Conservation (phyloP, 2,329 filamentous ascomycete genomes). For the Davidsoniella neocaledoniae region DNA sequence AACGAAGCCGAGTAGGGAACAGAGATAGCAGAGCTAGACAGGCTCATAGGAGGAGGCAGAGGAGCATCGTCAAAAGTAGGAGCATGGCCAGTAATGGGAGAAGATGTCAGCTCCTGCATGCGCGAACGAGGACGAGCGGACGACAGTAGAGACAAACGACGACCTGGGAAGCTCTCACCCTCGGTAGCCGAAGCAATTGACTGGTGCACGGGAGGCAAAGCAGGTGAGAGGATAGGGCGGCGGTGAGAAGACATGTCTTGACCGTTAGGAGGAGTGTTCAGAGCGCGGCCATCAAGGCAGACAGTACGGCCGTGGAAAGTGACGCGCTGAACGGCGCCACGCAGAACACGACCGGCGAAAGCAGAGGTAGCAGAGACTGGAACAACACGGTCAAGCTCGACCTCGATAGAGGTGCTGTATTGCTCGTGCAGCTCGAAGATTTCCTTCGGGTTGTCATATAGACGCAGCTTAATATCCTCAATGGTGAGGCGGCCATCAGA, state of each 20-base stretch:
- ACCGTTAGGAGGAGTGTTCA: constrained; percentile 40
- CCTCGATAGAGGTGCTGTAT: constrained; percentile 53
- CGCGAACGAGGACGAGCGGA: constrained; percentile 7
- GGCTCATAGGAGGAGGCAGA: constrained; percentile 7
- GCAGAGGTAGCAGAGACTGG: constrained; percentile 34
- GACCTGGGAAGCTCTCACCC: constrained; percentile 14
- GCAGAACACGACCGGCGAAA: constrained; percentile 50
- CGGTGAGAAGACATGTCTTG: constrained; percentile 61
- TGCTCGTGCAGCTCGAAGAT: constrained; percentile 76
- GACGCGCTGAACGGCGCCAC: constrained; percentile 55
- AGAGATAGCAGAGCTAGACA: constrained; percentile 5
- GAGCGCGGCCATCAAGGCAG: constrained; percentile 50
- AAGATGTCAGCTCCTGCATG: constrained; percentile 8
- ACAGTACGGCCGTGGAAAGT: constrained; percentile 59
- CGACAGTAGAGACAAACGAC: constrained; percentile 18
- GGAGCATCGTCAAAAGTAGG: constrained; percentile 7
- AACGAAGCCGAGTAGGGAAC: constrained; percentile 42
- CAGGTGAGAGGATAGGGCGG: constrained; percentile 38
- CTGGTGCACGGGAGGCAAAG: constrained; percentile 29
- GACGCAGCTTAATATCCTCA: constrained; percentile 52
- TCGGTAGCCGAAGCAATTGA: constrained; percentile 9
- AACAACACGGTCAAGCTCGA: constrained; percentile 50
- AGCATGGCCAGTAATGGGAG: background rate
- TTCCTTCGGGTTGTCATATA: constrained; percentile 63
- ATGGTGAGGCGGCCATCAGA: constrained; percentile 55